Base-by-base conservation (phyloP, 208 protist species). In the Herpetomonas tarakana region DNA sequence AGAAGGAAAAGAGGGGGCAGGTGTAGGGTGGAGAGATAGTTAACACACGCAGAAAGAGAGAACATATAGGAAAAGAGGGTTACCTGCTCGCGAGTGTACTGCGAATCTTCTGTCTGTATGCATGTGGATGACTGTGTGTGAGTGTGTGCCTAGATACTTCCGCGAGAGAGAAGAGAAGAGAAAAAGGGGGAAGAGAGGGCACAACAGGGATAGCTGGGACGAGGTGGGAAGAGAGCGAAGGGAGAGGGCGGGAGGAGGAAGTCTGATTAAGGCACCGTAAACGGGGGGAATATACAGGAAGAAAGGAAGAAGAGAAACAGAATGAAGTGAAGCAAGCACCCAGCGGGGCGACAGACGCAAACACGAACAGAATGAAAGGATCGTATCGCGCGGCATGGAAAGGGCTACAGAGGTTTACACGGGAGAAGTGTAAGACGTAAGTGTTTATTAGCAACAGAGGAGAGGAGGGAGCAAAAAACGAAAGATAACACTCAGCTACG, bases 281-380 rank as follows among this genome's bases (percentile, higher is more conserved):
- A 54, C 12, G 30, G 3, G 21, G 30, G 25, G 19, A 45, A 47
- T 29, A 29, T 2, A 44, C 28, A 30, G 52, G 31, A 9, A 52
- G 28, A 55, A 62, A 71, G 64, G 52, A 60, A 30, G 47, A 22
- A 69, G 44, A 44, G 52, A 59, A 71, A n/a, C 58, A 49, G 14
- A 52, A 22, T 28, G 29, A n/a, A n/a, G n/a, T n/a, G n/a, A n/a
- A n/a, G n/a, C n/a, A n/a, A n/a, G n/a, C n/a, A n/a, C n/a, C n/a
- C n/a, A n/a, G n/a, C n/a, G n/a, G n/a, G n/a, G n/a, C n/a, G 3
- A 29, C 16, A 51, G 31, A 35, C 3, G 24, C 31, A 39, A 46
- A 29, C 12, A 26, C 18, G 29, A 52, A 47, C 7, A 18, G 11
- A 4, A 52, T 19, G 11, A 7, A 3, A 30, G 12, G 12, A 49